These are phyloP conservation scores for Sarocladium strictum DNA, from an alignment of 2,329 filamentous ascomycete species.

Conservation along the genomic window DNA sequence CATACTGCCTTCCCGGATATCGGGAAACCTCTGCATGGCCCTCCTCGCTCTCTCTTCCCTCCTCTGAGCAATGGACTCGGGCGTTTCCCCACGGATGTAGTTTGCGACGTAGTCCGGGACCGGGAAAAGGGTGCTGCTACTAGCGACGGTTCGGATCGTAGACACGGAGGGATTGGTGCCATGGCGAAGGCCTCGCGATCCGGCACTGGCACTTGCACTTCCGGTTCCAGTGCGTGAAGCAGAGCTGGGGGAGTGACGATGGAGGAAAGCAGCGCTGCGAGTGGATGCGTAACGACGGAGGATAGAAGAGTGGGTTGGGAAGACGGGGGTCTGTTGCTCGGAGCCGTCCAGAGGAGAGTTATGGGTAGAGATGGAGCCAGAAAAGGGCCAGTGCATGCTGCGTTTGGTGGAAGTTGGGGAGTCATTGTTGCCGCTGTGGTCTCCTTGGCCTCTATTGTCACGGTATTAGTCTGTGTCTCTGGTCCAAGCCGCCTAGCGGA, in stretches of 20 bases:
- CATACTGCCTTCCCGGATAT: conserved; percentile 15
- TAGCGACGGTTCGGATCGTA: conserved; percentile 1
- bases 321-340: background rate
- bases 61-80: conserved; percentile 43
- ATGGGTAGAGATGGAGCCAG: background rate
- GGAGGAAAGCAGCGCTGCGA: background rate
- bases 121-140: conserved; percentile 7
- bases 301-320: background rate
- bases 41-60: conserved; percentile 23
- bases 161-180: background rate
- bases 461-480: background rate
- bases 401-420: conserved; percentile 2
- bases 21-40: conserved; percentile 18
- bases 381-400: conserved; percentile 8
- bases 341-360: background rate
- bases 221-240: background rate
- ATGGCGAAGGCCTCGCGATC: background rate
- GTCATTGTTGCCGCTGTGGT: background rate
- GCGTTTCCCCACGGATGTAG: conserved; percentile 50
- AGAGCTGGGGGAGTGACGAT: background rate
- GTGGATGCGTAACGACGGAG: conserved; percentile 8
- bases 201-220: background rate
- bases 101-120: conserved; percentile 50
- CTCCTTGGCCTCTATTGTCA: background rate
- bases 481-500: background rate